phyloP scores from a whole-genome alignment of 305 asterid genomes.

The Petunia hybrid region DNA sequence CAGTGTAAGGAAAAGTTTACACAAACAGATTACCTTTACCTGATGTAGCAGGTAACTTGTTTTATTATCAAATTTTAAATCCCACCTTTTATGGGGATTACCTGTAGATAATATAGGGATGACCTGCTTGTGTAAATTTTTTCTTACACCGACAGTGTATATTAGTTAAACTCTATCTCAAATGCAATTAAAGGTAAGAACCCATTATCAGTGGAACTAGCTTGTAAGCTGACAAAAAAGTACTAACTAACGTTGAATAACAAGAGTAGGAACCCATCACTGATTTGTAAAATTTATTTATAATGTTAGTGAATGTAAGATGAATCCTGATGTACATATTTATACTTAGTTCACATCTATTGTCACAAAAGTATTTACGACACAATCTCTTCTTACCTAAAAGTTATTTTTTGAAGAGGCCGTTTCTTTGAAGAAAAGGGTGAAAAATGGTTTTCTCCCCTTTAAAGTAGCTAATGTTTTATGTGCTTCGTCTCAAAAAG shows the following conservation, averaged over 20 bases:
- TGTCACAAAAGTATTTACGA: background rate
- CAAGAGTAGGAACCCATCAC: too few species aligned
- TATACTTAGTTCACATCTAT: background rate
- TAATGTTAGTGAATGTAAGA: background rate
- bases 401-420: background rate
- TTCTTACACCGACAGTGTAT: background rate
- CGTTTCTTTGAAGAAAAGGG: background rate
- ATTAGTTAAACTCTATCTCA: background rate
- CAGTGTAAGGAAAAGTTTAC: background rate
- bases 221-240: background rate
- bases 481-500: background rate
- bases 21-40: background rate
- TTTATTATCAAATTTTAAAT: too few species aligned
- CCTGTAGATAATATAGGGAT: too few species aligned
- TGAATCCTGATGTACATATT: background rate
- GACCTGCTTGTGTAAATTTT: rapidly evolving
- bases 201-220: background rate
- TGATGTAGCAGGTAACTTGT: too few species aligned
- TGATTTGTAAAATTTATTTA: too few species aligned
- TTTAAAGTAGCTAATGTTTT: background rate
- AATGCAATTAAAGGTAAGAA: background rate
- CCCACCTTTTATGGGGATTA: too few species aligned
- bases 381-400: background rate
- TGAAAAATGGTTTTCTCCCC: background rate
- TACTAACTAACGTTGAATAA: too few species aligned